Conservation (phyloP, 2,329 filamentous ascomycete species). For the Didymella sp. region DNA sequence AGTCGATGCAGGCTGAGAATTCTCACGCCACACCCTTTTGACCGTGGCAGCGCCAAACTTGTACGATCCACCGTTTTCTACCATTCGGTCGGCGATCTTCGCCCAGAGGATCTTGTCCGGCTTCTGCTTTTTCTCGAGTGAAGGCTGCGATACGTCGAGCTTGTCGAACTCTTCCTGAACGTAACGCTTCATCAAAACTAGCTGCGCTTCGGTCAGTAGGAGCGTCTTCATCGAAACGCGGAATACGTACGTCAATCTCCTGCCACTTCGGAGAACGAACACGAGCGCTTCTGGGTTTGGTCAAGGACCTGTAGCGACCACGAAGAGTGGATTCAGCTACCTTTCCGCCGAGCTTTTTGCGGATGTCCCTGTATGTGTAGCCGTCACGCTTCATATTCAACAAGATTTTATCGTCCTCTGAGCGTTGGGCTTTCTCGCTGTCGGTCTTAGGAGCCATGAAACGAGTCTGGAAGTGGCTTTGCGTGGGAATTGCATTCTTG, state of each 20-base stretch:
- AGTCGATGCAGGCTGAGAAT: constrained; percentile 15
- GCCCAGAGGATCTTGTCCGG: constrained; percentile 64
- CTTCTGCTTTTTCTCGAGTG: constrained; percentile 24
- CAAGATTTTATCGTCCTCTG: constrained; percentile 50
- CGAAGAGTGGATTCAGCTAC: constrained; percentile 77
- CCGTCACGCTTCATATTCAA: constrained; percentile 63
- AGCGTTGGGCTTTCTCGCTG: constrained; percentile 13
- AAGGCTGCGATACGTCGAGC: constrained; percentile 20
- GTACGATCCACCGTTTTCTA: constrained; percentile 61
- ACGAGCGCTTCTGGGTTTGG: constrained; percentile 67
- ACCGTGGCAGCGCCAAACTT: constrained; percentile 67
- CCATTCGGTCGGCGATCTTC: constrained; percentile 63
- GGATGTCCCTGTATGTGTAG: constrained; percentile 71
- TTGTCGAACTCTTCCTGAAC: constrained; percentile 34
- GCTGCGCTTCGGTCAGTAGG: constrained; percentile 28
- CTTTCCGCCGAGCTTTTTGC: constrained; percentile 59
- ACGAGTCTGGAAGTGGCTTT: constrained; percentile 11
- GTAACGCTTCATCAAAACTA: constrained; percentile 32
- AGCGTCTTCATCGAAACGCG: background rate
- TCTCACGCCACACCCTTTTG: constrained; percentile 66
- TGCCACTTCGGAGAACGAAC: constrained; percentile 72
- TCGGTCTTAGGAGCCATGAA: constrained; percentile 7
- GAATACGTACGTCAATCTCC: constrained; percentile 65
- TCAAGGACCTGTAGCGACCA: constrained; percentile 70
- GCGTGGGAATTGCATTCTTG: constrained; percentile 3